Conservation (phyloP, 2,329 filamentous ascomycete genomes). For the Cryphonectria parasitica region DNA sequence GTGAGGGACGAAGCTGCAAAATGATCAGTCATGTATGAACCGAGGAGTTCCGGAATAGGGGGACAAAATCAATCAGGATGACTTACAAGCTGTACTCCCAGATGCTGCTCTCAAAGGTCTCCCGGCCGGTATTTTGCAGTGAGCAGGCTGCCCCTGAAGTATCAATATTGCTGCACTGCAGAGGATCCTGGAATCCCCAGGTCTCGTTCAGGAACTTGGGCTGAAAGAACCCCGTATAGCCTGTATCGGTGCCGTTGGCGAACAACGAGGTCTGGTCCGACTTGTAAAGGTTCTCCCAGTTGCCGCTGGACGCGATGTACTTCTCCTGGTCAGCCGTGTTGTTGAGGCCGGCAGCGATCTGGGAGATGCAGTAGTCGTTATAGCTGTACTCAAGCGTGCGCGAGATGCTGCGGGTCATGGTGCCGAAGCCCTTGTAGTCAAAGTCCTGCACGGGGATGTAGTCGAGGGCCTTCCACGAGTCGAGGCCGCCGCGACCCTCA, state of each 20-base stretch:
- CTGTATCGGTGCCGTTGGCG: slow-evolving; percentile 58
- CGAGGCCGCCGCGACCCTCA: slow-evolving; percentile 71
- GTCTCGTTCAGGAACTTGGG: slow-evolving; percentile 69
- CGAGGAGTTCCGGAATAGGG: background rate
- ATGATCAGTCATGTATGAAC: background rate
- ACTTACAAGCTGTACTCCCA: slow-evolving; percentile 75
- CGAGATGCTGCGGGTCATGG: slow-evolving; percentile 71
- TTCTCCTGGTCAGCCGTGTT: slow-evolving; percentile 59
- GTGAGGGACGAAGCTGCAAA: slow-evolving; percentile 54
- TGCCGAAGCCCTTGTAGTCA: slow-evolving; percentile 68
- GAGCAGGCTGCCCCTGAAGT: slow-evolving; percentile 58
- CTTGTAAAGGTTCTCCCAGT: slow-evolving; percentile 72
- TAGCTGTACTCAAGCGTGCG: slow-evolving; percentile 79
- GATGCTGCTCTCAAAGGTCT: slow-evolving; percentile 72
- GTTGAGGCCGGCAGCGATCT: slow-evolving; percentile 62
- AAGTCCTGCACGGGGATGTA: slow-evolving; percentile 74
- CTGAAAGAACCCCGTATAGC: slow-evolving; percentile 72
- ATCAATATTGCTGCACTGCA: slow-evolving; percentile 62
- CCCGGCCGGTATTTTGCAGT: slow-evolving; percentile 62
- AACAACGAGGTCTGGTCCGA: slow-evolving; percentile 58
- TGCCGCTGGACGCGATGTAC: slow-evolving; percentile 61
- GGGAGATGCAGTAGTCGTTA: slow-evolving; percentile 72
- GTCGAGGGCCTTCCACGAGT: slow-evolving; percentile 71
- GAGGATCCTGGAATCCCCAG: slow-evolving; percentile 70
- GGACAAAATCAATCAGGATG: background rate